These are phyloP conservation scores for Harrya chromipes DNA, from an alignment of 768 basidiomycete genomes.

Conservation along the genomic window DNA sequence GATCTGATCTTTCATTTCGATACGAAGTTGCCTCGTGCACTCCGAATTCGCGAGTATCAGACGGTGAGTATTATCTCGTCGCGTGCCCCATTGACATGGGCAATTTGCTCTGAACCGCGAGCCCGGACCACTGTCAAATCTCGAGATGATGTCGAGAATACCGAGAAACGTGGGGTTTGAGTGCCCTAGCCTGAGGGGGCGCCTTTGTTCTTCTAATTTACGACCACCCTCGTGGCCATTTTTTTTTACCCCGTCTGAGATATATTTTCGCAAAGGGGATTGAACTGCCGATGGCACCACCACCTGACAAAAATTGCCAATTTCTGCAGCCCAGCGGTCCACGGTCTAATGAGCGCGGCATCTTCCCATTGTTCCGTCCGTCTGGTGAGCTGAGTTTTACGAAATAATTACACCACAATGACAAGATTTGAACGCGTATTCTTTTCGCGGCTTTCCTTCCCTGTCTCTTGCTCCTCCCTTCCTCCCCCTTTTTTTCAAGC, in stretches of 20 bases:
- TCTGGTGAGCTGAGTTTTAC: slow-evolving; percentile 28
- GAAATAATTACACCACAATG: slow-evolving; percentile 31
- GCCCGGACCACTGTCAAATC: neutral
- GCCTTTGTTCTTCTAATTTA: neutral
- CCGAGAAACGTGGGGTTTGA: neutral
- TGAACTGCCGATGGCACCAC: slow-evolving; percentile 1
- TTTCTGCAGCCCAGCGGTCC: slow-evolving; percentile 9
- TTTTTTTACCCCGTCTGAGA: slow-evolving; percentile 7
- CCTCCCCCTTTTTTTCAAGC: slow-evolving; percentile 2
- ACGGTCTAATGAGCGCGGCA: slow-evolving; percentile 15
- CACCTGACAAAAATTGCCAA: slow-evolving; percentile 18
- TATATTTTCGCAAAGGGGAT: slow-evolving; percentile 6
- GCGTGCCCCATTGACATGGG: neutral
- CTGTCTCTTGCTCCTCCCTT: neutral
- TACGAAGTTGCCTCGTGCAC: slow-evolving; percentile 25
- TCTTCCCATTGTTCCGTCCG: slow-evolving; percentile 17
- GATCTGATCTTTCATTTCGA: slow-evolving; percentile 27
- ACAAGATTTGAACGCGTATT: slow-evolving; percentile 13
- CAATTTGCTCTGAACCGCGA: neutral
- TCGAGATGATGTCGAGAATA: neutral
- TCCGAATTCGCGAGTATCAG: neutral
- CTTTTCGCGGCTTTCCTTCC: slow-evolving; percentile 13
- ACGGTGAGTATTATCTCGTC: slow-evolving; percentile 11
- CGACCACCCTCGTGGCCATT: neutral
- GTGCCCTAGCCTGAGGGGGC: neutral